Evolutionary conservation across 805 yeast species (phyloP).

Genomic region (Lachancea meyersii): DNA sequence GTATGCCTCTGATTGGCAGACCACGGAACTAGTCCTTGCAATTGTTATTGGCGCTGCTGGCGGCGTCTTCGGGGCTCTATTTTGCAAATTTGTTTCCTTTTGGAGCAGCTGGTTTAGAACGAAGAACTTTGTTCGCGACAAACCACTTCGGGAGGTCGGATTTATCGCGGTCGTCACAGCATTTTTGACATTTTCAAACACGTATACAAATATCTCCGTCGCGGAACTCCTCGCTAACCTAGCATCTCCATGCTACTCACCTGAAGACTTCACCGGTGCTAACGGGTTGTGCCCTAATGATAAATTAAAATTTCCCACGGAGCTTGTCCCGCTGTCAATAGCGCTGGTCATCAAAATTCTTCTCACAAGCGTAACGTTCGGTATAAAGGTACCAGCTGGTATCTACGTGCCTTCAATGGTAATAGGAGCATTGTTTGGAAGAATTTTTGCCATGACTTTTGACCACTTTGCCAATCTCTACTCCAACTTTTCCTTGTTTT

Average conservation of each 20-base stretch:
- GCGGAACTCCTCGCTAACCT: slow-evolving; percentile 45
- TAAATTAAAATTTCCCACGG: slow-evolving; percentile 26
- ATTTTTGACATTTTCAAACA: slow-evolving; percentile 41
- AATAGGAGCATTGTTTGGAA: slow-evolving; percentile 53
- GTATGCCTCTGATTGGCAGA: slow-evolving; percentile 47
- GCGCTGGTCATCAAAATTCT: slow-evolving; percentile 43
- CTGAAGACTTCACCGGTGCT: slow-evolving; percentile 14
- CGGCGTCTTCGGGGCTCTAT: slow-evolving; percentile 47
- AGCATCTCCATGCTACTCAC: slow-evolving; percentile 42
- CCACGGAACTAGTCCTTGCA: slow-evolving; percentile 42
- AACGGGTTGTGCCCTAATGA: slow-evolving; percentile 27
- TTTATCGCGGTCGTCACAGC: slow-evolving; percentile 43
- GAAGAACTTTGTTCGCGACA: slow-evolving; percentile 29
- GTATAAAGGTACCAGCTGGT: slow-evolving; percentile 54
- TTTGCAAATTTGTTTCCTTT: slow-evolving; percentile 40
- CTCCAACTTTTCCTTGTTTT: slow-evolving; percentile 17
- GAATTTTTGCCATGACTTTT: slow-evolving; percentile 41
- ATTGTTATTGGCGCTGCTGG: slow-evolving; percentile 46
- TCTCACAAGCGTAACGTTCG: slow-evolving; percentile 49
- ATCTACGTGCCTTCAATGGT: slow-evolving; percentile 62
- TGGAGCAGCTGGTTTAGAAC: slow-evolving; percentile 39
- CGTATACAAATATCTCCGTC: slow-evolving; percentile 43
- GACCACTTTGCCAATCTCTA: slow-evolving; percentile 34
- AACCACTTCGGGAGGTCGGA: slow-evolving; percentile 42
- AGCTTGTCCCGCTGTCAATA: slow-evolving; percentile 31